Conservation (phyloP, 1,284 basidiomycete genomes). For the Leucoagaricus sp. region DNA sequence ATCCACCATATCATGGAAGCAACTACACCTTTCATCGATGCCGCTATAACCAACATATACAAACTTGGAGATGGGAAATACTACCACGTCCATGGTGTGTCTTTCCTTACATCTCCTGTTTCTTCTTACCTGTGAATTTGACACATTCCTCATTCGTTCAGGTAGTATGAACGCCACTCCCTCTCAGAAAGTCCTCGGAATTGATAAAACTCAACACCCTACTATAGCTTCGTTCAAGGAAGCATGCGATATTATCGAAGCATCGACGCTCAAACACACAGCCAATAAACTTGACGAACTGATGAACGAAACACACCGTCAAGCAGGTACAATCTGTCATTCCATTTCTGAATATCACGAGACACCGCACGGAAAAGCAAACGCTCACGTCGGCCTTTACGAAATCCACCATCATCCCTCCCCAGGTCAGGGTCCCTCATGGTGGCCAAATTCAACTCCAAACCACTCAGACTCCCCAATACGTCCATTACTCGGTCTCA, state of each 20-base stretch:
- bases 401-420: conserved; percentile 25
- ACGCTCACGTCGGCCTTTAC: conserved; percentile 23
- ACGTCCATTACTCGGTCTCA: no score
- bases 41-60: conserved; percentile 22
- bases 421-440: conserved; percentile 17
- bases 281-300: conserved; percentile 18
- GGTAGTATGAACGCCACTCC: conserved; percentile 15
- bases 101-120: not conserved
- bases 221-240: conserved; percentile 4
- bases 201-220: not conserved
- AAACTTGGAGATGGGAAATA: conserved; percentile 20
- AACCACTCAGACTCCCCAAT: no score
- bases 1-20: conserved; percentile 6
- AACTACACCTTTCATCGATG: conserved; percentile 3
- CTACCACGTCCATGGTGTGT: conserved; percentile 19
- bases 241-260: conserved; percentile 15
- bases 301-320: conserved; percentile 21
- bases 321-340: conserved; percentile 22
- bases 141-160: not conserved
- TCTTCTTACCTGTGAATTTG: not conserved
- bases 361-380: conserved; percentile 23
- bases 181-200: conserved; percentile 7
- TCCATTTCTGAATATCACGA: conserved; percentile 20
- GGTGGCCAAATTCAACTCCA: conserved; percentile 24
- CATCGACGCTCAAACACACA: conserved; percentile 11